Evolutionary conservation across 1,284 basidiomycete species (phyloP), one percentile per base, ranked within the genome.

Genomic region (Cryptococcus neoformans): DNA sequence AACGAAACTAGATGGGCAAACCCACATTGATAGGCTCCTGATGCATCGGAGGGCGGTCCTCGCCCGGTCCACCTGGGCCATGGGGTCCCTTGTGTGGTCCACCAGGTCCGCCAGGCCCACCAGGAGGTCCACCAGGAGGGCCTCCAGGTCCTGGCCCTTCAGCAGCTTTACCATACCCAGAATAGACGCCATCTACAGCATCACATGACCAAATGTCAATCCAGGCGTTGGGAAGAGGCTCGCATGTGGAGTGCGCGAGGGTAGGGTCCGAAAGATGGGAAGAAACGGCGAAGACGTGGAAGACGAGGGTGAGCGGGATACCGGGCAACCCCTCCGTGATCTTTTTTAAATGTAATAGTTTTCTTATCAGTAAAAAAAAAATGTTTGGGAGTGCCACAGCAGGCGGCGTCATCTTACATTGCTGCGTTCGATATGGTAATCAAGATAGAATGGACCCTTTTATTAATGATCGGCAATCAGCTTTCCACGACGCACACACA

Each of bases 371-470:
- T n/a, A n/a, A n/a, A n/a, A n/a, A n/a, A n/a, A n/a, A n/a, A n/a
- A n/a, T n/a, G n/a, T n/a, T n/a, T n/a, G n/a, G n/a, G n/a, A 21
- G 21, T 21, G 21, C 21, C 21, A 21, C 21, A 21, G 21, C n/a
- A n/a, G n/a, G n/a, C 21, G 21, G 21, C 21, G 21, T 21, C 21
- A 21, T 21, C 21, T 21, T 21, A 21, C 21, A 21, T 21, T 21
- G 21, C 21, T 21, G 17, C 11, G 4, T 12, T 58, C 34, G 10
- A 60, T 51, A 11, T 58, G 49, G 35, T 58, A 58, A n/a, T 63
- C 52, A 21, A 67, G 41, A 54, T 62, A 67, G 59, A 65, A 67
- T 6, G 65, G 65, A n/a, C 65, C 65, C 56, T 63, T 21, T 21
- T n/a, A 21, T 21, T 21, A 38, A 35, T 8, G 11, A 14, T 8